Evolutionary conservation across 2,329 filamentous ascomycete genomes (phyloP), one percentile per base, ranked within the genome.

Genomic region (Shiraia sp.): DNA sequence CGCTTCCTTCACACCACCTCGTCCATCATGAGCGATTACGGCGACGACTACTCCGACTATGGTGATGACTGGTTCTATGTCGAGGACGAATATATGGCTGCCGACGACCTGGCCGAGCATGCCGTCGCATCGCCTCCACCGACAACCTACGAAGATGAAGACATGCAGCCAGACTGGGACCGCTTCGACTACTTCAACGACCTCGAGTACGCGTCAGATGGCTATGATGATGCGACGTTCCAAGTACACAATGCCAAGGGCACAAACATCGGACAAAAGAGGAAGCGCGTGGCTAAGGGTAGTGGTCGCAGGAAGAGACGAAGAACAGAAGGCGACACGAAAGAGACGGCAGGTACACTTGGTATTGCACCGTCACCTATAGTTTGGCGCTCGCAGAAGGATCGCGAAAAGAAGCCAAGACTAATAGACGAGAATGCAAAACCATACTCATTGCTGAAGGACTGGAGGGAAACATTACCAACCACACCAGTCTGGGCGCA

Each of bases 91-190:
- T 65, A 62, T 45, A 57, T 63, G 40, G 47, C 50, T 4, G 61
- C 76, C 66, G 75, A 78, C 47, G 75, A 77, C 45, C 71, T 78
- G 10, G 75, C 74, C 40, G 74, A 77, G 51, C 72, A 71, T 25
- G 72, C 71, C 28, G 61, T 77, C 5, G 59, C 72, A 17, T 74
- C 73, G 10, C 74, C 75, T 15, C 61, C 66, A 12, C 68, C 64
- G 6, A 58, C 54, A 8, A 47, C 55, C 4, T 62, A 61, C 45
- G 51, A 47, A 17, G 65, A 63, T 48, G 55, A 68, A 13, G 66
- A 70, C 34, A 47, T 36, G 32, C 40, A 54, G 17, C 59, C 63
- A 29, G 72, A 76, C n/a, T 76, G 70, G 62, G 75, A 77, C 47
- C 59, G 69, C 31, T 77, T 70, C 53, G 72, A 72, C 14, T 78